phyloP scores from a whole-genome alignment of 306 rosid genomes.

The Inga laurina region DNA sequence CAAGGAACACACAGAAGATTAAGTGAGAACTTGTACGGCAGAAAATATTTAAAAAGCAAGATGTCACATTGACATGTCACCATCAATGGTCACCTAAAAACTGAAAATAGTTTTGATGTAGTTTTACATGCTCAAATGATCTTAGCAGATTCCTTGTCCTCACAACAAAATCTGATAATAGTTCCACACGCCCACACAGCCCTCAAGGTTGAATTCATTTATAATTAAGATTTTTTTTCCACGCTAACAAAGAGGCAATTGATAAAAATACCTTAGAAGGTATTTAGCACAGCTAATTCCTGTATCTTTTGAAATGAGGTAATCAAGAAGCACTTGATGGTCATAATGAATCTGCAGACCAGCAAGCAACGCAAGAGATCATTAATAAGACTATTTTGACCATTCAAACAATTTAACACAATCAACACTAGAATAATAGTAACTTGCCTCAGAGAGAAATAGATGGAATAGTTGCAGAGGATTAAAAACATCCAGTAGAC shows the following conservation, averaged over 20 bases:
- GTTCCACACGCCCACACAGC: neutral
- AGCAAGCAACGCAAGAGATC: conserved; percentile 22
- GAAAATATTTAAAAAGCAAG: conserved; percentile 3
- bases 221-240: neutral
- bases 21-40: conserved; percentile 26
- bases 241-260: neutral
- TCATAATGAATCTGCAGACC: conserved; percentile 86
- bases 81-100: neutral
- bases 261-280: conserved; percentile 61
- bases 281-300: conserved; percentile 86
- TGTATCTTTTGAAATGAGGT: conserved; percentile 86
- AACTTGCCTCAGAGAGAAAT: conserved; percentile 77
- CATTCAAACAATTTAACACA: neutral
- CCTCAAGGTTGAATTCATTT: neutral
- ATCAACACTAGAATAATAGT: neutral
- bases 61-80: conserved; percentile 17
- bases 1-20: conserved; percentile 20
- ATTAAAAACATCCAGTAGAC: conserved; percentile 62
- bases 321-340: conserved; percentile 90
- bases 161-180: conserved; percentile 18
- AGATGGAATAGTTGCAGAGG: conserved; percentile 77
- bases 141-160: conserved; percentile 12
- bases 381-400: conserved; percentile 7
- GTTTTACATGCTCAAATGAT: neutral
- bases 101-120: too few relatives aligned